phyloP scores from a whole-genome alignment of 805 yeast genomes.

The Allodekkera sacchari region DNA sequence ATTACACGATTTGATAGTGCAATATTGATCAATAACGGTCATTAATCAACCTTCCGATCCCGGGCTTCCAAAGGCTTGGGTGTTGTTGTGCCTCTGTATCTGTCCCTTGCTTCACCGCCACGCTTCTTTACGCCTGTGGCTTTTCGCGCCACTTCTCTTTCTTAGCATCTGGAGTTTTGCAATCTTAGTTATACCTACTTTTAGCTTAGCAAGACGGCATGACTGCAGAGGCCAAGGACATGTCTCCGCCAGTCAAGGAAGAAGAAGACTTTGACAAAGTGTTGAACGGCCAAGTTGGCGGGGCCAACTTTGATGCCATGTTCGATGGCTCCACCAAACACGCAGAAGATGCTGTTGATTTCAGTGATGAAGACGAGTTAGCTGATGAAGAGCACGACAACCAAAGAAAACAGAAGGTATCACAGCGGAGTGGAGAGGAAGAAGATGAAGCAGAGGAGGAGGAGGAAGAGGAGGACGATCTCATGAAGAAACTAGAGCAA shows the following conservation, averaged over 20 bases:
- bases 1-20: too few species aligned
- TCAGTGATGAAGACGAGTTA: constrained; percentile 88
- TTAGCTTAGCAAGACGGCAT: not conserved
- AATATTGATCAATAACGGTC: too few species aligned
- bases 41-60: too few species aligned
- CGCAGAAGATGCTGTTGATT: constrained; percentile 89
- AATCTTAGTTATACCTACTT: too few species aligned
- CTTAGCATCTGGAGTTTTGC: too few species aligned
- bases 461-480: constrained; percentile 27
- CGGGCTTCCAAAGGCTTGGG: too few species aligned
- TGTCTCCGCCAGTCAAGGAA: constrained; percentile 7
- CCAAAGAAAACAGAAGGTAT: constrained; percentile 6
- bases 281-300: constrained; percentile 25
- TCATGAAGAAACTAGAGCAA: constrained; percentile 28
- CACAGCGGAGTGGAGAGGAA: constrained; percentile 17
- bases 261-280: constrained; percentile 26
- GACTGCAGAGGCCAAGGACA: not conserved
- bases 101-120: too few species aligned
- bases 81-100: too few species aligned
- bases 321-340: constrained; percentile 53
- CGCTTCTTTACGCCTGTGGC: too few species aligned
- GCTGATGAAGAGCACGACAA: constrained; percentile 47
- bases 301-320: constrained; percentile 21
- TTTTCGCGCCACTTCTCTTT: not conserved
- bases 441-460: constrained; percentile 33